Conservation (phyloP, 225 moss, liverwort and hornwort species). For the Physcomitrellopsis africana region DNA sequence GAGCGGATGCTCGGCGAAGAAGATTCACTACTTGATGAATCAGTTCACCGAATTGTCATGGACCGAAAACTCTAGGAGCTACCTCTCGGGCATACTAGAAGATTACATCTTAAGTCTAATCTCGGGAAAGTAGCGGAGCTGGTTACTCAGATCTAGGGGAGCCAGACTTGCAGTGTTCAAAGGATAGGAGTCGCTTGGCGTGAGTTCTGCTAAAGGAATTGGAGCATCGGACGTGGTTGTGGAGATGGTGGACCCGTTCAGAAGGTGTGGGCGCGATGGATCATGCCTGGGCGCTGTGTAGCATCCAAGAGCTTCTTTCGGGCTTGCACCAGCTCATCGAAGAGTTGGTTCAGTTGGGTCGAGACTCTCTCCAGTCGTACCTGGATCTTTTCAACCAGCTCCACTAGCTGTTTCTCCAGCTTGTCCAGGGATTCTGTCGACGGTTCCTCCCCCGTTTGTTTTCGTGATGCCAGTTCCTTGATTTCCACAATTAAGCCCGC, state of each 20-base stretch:
- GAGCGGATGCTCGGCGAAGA: no score
- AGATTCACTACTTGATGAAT: no score
- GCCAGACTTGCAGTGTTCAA: no score
- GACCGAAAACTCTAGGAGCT: no score
- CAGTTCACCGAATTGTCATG: no score
- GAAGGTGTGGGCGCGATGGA: slow-evolving; percentile 39
- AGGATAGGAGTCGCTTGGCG: no score
- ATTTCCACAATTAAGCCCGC: slow-evolving; percentile 28
- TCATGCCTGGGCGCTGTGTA: slow-evolving; percentile 36
- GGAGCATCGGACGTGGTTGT: no score
- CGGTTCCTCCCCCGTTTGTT: neutral
- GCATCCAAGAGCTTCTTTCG: slow-evolving; percentile 52
- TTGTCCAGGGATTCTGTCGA: slow-evolving; percentile 9
- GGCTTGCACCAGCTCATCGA: slow-evolving; percentile 47
- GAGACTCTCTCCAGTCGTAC: slow-evolving; percentile 44
- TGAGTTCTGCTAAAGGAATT: no score
- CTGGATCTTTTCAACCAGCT: slow-evolving; percentile 33
- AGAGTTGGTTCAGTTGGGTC: slow-evolving; percentile 47
- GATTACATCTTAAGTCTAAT: no score
- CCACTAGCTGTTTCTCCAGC: slow-evolving; percentile 27
- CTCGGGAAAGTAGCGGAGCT: no score
- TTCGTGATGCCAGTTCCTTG: neutral
- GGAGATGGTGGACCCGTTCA: neutral
- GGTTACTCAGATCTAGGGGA: no score
- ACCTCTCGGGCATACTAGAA: no score